Conservation (phyloP, 495 filamentous ascomycete genomes). For the Xeromyces bisporus region DNA sequence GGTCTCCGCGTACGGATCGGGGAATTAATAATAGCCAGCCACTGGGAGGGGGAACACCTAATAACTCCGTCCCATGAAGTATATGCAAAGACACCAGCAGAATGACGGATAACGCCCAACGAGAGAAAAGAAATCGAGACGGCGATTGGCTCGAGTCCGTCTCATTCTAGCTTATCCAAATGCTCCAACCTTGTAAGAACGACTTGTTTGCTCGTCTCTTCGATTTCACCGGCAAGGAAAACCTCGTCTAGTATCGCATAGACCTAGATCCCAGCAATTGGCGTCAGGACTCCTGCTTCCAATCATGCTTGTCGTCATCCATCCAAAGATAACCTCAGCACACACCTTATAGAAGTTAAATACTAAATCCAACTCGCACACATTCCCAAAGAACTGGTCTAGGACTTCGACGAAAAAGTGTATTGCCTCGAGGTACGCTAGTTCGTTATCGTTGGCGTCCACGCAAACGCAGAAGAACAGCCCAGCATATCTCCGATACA, state of each 20-base stretch:
- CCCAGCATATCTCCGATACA: constrained; percentile 91
- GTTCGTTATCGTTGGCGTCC: constrained; percentile 96
- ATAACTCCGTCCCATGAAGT: too few relatives aligned
- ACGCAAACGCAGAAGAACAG: constrained; percentile 98
- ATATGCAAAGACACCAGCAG: not conserved
- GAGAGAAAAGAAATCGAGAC: not conserved
- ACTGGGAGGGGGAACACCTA: too few relatives aligned
- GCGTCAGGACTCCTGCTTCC: not conserved
- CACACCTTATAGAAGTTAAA: constrained; percentile 90
- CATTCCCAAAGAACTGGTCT: constrained; percentile 96
- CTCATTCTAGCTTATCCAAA: constrained; percentile 84
- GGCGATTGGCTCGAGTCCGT: too few relatives aligned
- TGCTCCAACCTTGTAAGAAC: constrained; percentile 88
- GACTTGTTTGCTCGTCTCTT: constrained; percentile 97
- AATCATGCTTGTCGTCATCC: not conserved
- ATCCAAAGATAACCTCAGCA: not conserved
- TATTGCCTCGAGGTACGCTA: constrained; percentile 92
- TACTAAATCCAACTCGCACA: constrained; percentile 95
- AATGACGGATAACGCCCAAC: not conserved
- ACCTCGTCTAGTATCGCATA: constrained; percentile 98
- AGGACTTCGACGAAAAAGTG: constrained; percentile 99
- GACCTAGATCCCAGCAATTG: constrained; percentile 38
- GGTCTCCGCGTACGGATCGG: too few relatives aligned
- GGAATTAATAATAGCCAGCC: too few relatives aligned
- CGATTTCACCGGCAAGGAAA: constrained; percentile 89